Evolutionary conservation across 2,329 filamentous ascomycete genomes (phyloP).

Genomic region (Trichoderma atrobrunneum): DNA sequence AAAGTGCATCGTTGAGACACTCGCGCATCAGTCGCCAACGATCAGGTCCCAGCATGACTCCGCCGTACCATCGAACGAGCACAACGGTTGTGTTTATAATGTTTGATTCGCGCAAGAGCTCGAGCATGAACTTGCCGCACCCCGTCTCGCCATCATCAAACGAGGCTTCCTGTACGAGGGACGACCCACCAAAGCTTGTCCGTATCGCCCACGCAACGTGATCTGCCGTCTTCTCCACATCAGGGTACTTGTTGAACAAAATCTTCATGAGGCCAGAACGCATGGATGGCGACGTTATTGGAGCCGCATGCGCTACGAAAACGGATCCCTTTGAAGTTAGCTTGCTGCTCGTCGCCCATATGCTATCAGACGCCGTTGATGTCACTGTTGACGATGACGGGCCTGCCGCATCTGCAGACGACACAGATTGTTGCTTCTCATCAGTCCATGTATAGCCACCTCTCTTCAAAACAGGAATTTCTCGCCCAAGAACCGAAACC

Average conservation of each 20-base stretch:
- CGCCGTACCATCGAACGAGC: slow-evolving; percentile 61
- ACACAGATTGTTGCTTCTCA: background rate
- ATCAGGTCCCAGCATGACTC: slow-evolving; percentile 59
- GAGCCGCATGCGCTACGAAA: slow-evolving; percentile 53
- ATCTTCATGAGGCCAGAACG: slow-evolving; percentile 44
- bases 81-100: slow-evolving; percentile 55
- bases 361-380: slow-evolving; percentile 19
- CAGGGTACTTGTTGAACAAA: slow-evolving; percentile 48
- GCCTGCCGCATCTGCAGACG: background rate
- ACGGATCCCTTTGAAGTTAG: slow-evolving; percentile 53
- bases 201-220: slow-evolving; percentile 57
- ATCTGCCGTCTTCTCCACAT: slow-evolving; percentile 48
- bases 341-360: slow-evolving; percentile 52
- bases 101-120: slow-evolving; percentile 50
- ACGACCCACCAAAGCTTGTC: slow-evolving; percentile 37
- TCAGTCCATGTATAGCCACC: slow-evolving; percentile 61
- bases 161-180: slow-evolving; percentile 47
- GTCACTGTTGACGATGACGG: slow-evolving; percentile 21
- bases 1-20: slow-evolving; percentile 53
- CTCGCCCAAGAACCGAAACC: slow-evolving; percentile 68
- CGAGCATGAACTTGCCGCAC: slow-evolving; percentile 55
- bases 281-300: slow-evolving; percentile 38
- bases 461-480: slow-evolving; percentile 72
- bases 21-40: slow-evolving; percentile 62
- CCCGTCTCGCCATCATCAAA: slow-evolving; percentile 62